These are phyloP conservation scores for Calonectria pseudoturangicola DNA, from an alignment of 2,329 filamentous ascomycete species.

Conservation along the genomic window DNA sequence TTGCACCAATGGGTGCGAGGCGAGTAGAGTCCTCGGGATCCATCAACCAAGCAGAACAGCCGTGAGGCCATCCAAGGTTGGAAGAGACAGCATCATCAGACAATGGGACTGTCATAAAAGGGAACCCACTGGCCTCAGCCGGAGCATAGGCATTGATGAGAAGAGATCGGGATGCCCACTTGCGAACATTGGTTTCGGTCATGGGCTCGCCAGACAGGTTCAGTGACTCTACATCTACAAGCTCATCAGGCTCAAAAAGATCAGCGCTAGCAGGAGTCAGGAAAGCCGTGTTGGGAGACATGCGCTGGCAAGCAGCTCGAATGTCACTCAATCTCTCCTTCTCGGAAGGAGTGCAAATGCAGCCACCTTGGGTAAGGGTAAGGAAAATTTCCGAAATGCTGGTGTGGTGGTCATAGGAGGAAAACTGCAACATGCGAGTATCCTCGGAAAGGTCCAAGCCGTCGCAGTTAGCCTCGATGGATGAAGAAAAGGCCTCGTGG, in stretches of 20 bases:
- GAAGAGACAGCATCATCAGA: constrained; percentile 8
- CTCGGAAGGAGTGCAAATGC: constrained; percentile 13
- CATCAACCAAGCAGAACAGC: constrained; percentile 40
- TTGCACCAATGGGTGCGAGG: constrained; percentile 36
- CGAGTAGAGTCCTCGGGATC: constrained; percentile 35
- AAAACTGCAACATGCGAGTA: constrained; percentile 13
- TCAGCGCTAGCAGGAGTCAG: constrained; percentile 4
- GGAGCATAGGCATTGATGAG: constrained; percentile 28
- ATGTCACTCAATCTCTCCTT: constrained; percentile 15
- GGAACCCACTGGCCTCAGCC: constrained; percentile 11
- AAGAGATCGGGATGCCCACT: constrained; percentile 23
- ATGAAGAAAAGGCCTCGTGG: constrained; percentile 11
- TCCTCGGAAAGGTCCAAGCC: constrained; percentile 3
- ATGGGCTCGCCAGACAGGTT: constrained; percentile 25
- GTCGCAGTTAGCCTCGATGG: constrained; percentile 9
- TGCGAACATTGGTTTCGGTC: constrained; percentile 8
- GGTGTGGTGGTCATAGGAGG: constrained; percentile 10
- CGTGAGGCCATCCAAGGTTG: constrained; percentile 40
- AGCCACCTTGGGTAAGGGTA: constrained; percentile 4
- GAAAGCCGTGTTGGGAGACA: constrained; percentile 14
- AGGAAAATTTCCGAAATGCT: constrained; percentile 15
- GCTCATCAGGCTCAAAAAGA: constrained; percentile 26
- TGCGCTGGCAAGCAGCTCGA: constrained; percentile 6
- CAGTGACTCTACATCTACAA: constrained; percentile 23
- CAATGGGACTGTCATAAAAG: constrained; percentile 13